Percentiles rank a stretch among this genome's conserved stretches.
Evolutionary conservation across 345 rosid species (phyloP).

Genomic region (Sisymbrium irio): DNA sequence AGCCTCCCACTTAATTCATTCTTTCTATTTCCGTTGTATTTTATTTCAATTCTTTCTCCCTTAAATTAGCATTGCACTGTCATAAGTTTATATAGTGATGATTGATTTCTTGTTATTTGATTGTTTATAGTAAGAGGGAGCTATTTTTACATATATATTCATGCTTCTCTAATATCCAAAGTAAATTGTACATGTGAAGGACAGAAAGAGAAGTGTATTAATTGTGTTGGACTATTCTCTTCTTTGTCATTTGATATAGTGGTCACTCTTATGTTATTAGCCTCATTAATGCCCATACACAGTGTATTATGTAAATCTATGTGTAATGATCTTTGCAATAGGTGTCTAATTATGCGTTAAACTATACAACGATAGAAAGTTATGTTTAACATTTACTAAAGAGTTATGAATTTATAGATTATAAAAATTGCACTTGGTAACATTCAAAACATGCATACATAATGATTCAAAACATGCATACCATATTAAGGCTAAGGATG

Average conservation of each 20-base stretch:
- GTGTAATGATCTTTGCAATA: background rate
- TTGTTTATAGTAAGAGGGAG: background rate
- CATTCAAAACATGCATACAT: background rate
- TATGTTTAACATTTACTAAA: background rate
- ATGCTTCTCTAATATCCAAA: conserved; percentile 4
- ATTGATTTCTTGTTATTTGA: conserved; percentile 22
- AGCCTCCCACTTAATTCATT: conserved; percentile 33
- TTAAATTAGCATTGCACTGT: conserved; percentile 2
- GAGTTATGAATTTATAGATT: background rate
- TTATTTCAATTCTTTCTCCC: conserved; percentile 1
- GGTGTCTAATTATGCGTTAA: background rate
- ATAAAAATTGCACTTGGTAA: background rate
- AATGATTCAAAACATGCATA: background rate
- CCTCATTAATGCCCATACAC: conserved; percentile 6
- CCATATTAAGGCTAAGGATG: background rate
- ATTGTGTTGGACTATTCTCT: conserved; percentile 25
- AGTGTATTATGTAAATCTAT: background rate
- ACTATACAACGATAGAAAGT: background rate
- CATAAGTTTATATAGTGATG: conserved; percentile 13
- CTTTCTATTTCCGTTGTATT: conserved; percentile 13
- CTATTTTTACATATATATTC: background rate
- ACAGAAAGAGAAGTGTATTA: conserved; percentile 27
- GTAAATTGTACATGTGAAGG: conserved; percentile 30
- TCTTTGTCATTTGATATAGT: conserved; percentile 27
- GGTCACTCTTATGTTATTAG: conserved; percentile 19